These are phyloP conservation scores for Lactarius psammicola DNA, from an alignment of 768 basidiomycete genomes.

Conservation along the genomic window DNA sequence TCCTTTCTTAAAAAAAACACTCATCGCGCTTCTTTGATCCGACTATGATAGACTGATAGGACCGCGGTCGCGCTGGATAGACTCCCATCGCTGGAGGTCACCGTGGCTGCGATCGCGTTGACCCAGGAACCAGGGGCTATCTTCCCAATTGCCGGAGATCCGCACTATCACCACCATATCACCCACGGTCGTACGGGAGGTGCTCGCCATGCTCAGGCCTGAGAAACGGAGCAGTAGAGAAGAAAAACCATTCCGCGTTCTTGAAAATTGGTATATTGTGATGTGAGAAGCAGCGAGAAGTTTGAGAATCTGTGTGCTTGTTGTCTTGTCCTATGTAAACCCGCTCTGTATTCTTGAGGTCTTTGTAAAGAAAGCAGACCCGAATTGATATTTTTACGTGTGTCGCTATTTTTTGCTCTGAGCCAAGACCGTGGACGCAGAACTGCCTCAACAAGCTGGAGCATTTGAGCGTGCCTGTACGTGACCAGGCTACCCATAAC, in stretches of 20 bases:
- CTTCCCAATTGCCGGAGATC: slow-evolving; percentile 21
- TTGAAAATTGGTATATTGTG: slow-evolving; percentile 4
- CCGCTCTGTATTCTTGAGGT: background rate
- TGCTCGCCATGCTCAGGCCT: slow-evolving; percentile 5
- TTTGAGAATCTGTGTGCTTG: background rate
- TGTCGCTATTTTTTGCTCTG: background rate
- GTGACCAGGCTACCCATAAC: too few relatives aligned
- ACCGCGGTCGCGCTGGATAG: background rate
- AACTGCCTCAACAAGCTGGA: too few relatives aligned
- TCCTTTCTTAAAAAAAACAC: slow-evolving; percentile 36
- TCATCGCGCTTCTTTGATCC: background rate
- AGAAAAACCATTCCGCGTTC: background rate
- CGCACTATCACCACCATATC: slow-evolving; percentile 17
- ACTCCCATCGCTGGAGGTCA: slow-evolving; percentile 25
- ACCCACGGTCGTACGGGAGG: slow-evolving; percentile 19
- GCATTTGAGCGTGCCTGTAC: too few relatives aligned
- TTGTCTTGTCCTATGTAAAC: background rate
- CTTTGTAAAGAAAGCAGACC: background rate
- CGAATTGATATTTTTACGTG: background rate
- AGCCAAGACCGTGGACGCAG: background rate
- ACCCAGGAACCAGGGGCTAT: slow-evolving; percentile 1
- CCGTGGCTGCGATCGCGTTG: slow-evolving; percentile 13
- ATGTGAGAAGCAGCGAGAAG: background rate
- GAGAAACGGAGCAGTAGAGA: background rate
- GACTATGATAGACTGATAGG: slow-evolving; percentile 5